phyloP scores from a whole-genome alignment of 352 stramenopile species.

The Phytophthora sp. region DNA sequence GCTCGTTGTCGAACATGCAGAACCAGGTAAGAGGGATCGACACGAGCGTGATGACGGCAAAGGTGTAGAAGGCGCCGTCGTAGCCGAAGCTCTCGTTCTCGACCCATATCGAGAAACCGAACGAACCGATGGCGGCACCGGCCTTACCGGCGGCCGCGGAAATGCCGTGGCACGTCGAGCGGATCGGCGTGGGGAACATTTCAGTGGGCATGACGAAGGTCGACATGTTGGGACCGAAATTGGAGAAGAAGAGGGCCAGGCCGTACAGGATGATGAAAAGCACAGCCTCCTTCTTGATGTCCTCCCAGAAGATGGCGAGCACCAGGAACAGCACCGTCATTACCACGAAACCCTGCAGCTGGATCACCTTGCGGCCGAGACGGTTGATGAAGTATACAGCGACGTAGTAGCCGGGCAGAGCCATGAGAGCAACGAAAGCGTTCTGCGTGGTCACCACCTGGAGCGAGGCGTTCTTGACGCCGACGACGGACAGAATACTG shows the following conservation, averaged over 20 bases:
- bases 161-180: constrained; percentile 88
- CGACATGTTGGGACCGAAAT: constrained; percentile 88
- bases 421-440: constrained; percentile 69
- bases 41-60: constrained; percentile 52
- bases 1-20: constrained; percentile 70
- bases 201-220: constrained; percentile 92
- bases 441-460: constrained; percentile 61
- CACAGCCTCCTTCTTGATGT: constrained; percentile 50
- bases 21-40: constrained; percentile 70
- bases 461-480: constrained; percentile 56
- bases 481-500: constrained; percentile 66
- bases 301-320: constrained; percentile 69
- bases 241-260: constrained; percentile 81
- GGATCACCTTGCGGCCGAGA: constrained; percentile 72
- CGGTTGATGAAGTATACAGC: constrained; percentile 75
- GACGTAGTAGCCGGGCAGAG: constrained; percentile 84
- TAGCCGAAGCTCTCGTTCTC: constrained; percentile 65
- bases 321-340: constrained; percentile 75
- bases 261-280: constrained; percentile 82
- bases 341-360: constrained; percentile 73
- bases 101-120: constrained; percentile 71
- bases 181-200: constrained; percentile 86
- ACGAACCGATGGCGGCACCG: constrained; percentile 78
- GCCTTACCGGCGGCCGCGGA: constrained; percentile 88
- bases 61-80: constrained; percentile 64